Base-by-base conservation (phyloP, 805 yeast genomes). In the Wickerhamiella australiensis region DNA sequence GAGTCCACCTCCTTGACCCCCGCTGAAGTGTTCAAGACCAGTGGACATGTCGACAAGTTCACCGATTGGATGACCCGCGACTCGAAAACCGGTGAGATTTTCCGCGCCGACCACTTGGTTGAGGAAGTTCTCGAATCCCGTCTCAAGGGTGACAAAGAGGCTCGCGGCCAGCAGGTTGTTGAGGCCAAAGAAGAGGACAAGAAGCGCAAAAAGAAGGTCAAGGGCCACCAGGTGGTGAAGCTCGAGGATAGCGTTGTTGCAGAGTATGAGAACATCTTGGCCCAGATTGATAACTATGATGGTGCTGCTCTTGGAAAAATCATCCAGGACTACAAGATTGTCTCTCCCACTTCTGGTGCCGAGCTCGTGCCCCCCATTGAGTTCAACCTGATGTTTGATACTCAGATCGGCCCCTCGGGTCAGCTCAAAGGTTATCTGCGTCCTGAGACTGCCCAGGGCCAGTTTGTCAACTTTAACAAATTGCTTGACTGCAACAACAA, bases 371-470 rank as follows among this genome's bases (percentile, higher is more conserved):
- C 82, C 42, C 99, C 99, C 57, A 78, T 73, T 60, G 96, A 88
- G 68, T 92, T 92, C 79, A 92, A 92, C 73, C 78, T 92, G 67
- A 92, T 92, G 99, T 92, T 92, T 65, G 97, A 90, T 71, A 92
- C 99, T 52, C 95, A 95, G 51, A 94, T 92, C 66, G 99, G 99
- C 50, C 98, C 99, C 54, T 85, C 96, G 49, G 98, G 98, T 62
- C 86, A 82, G 65, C 71, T 88, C 66, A 88, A 85, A 73, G 98
- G 98, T 58, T 92, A 77, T 70, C 71, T 92, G 64, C 81, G 99
- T 70, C 99, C 99, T 54, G 99, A 92, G 73, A 92, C 99, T 56
- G 99, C 99, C 22, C 99, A 92, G 75, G 99, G 99, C 63, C 98
- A 92, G 72, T 92, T 92, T 68, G 75, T 92, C 65, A 92, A 92